Evolutionary conservation across 116 monocot genomes (phyloP), one percentile per base, ranked within the genome.

Genomic region (Iris pallida): DNA sequence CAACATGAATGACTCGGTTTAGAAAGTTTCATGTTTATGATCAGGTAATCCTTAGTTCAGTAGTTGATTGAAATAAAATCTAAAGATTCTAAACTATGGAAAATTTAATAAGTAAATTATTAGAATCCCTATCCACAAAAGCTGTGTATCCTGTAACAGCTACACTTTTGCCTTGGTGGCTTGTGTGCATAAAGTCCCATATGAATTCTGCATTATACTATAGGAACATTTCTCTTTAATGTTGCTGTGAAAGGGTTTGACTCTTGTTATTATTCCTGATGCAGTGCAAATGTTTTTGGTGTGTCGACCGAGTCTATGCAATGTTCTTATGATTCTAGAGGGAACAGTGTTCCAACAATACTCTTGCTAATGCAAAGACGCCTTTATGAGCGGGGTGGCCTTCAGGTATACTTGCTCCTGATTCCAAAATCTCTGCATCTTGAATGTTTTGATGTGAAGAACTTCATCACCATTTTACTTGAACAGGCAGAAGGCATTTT

Each of bases 251-350:
- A 30, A 20, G 20, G 6, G 1, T 57, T 18, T 57, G 19, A 57
- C 13, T 49, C 65, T 5, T 5, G 15, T 64, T 8, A 6, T 59
- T 19, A 62, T 72, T 61, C 71, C 20, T 63, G 15, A 48, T 61
- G 13, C 77, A 87, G 87, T 74, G 74, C 74, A 57, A 83, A 56
- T 55, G 80, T 87, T 40, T 87, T 87, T 73, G 83, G 87, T 16
- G 83, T 87, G 13, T 87, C 83, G 4, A 73, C 79, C 5, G 83
- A 78, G 62, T 87, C 83, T 10, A 83, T 87, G 87, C 87, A 83
- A 59, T 81, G 83, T 59, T 80, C 87, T 41, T 77, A 68, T 63
- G 87, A 87, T 18, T 52, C 55, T 58, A 80, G 83, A 64, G 87
- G 83, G 16, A 87, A 87, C 61, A 87, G 86, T 64, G 74, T 87